Conservation (phyloP, 352 stramenopile species). For the Pythium dissimile region DNA sequence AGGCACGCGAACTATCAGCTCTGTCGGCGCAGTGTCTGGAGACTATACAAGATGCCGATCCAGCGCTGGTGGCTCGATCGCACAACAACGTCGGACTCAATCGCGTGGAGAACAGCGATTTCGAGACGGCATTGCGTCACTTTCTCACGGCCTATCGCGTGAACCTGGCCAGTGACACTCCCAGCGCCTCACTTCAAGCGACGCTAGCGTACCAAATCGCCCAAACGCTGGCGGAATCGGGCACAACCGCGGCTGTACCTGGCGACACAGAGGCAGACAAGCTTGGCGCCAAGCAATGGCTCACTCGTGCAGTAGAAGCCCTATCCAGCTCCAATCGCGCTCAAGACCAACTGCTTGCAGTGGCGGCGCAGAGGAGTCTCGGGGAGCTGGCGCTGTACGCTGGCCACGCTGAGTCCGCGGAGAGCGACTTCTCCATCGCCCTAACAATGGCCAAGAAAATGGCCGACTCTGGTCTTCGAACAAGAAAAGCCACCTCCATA, state of each 20-base stretch:
- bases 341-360: conserved; percentile 11
- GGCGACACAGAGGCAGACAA: neutral
- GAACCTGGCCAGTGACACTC: neutral
- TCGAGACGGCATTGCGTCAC: conserved; percentile 25
- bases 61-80: conserved; percentile 26
- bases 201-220: conserved; percentile 47
- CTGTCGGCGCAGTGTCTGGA: neutral
- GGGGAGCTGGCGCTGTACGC: conserved; percentile 40
- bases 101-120: conserved; percentile 27
- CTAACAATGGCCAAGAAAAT: too few relatives aligned
- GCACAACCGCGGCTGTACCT: conserved; percentile 7
- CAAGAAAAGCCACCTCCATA: neutral
- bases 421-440: too few relatives aligned
- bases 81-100: conserved; percentile 41
- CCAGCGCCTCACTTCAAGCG: conserved; percentile 33
- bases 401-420: conserved; percentile 40
- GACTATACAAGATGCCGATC: neutral
- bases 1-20: neutral
- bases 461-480: too few relatives aligned
- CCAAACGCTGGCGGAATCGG: conserved; percentile 27
- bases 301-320: neutral
- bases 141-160: conserved; percentile 36
- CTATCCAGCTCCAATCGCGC: too few relatives aligned
- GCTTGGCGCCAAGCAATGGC: conserved; percentile 28
- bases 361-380: conserved; percentile 23